A percentile compares a stretch with the other conserved stretches of the same genome.
Conservation (phyloP, 441 rosid species). For the Lepidium campestre region DNA sequence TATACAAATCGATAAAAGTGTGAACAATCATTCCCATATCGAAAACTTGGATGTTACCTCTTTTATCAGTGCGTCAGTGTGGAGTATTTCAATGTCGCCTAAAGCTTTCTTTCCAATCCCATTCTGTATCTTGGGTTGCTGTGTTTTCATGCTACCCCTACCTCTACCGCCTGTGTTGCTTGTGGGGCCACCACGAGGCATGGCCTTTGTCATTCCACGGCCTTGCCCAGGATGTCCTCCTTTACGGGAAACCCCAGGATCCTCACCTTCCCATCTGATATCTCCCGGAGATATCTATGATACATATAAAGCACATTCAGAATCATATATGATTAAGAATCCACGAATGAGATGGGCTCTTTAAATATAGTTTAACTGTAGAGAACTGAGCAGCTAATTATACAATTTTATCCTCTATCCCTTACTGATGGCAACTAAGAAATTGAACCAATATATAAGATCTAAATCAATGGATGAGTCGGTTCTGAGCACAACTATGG, state of each 20-base stretch:
- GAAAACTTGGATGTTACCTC: slow-evolving; percentile 50
- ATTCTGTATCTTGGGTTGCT: slow-evolving; percentile 56
- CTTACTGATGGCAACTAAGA: neutral
- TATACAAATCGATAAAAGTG: neutral
- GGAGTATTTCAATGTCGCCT: slow-evolving; percentile 86
- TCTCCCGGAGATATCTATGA: slow-evolving; percentile 82
- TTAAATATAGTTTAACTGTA: neutral
- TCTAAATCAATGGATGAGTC: neutral
- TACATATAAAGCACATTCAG: neutral
- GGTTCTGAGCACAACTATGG: neutral
- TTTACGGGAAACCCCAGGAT: slow-evolving; percentile 62
- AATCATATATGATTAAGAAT: neutral
- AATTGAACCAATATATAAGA: neutral
- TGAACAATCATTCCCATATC: neutral
- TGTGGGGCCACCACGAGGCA: slow-evolving; percentile 59
- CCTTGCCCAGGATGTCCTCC: slow-evolving; percentile 86
- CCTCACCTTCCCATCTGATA: slow-evolving; percentile 89
- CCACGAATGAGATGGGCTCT: neutral
- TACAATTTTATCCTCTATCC: neutral
- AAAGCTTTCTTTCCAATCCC: slow-evolving; percentile 74
- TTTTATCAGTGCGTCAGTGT: slow-evolving; percentile 78
- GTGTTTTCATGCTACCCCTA: slow-evolving; percentile 72
- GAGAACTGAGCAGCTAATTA: neutral
- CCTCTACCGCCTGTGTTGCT: slow-evolving; percentile 74
- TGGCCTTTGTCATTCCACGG: slow-evolving; percentile 64